These are phyloP conservation scores for Mycosphaerelloides madeirae DNA, from an alignment of 2,329 filamentous ascomycete genomes.

Conservation along the genomic window DNA sequence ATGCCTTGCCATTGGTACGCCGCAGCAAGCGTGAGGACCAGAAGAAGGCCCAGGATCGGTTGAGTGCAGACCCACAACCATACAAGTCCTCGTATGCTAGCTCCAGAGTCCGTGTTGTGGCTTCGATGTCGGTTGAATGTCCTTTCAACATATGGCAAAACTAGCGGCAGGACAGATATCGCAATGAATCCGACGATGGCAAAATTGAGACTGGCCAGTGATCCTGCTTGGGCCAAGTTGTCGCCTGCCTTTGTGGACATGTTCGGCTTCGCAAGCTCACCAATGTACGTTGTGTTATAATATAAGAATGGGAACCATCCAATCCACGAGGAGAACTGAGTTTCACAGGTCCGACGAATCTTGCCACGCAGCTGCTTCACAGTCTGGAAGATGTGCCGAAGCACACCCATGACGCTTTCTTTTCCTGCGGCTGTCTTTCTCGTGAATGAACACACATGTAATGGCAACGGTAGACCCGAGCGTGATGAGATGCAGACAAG, in stretches of 20 bases:
- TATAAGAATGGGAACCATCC: constrained; percentile 22
- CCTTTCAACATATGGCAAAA: constrained; percentile 5
- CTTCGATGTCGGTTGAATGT: background rate
- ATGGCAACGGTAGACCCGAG: constrained; percentile 14
- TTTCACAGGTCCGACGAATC: constrained; percentile 14
- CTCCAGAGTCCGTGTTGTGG: background rate
- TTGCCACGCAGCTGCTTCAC: constrained; percentile 9
- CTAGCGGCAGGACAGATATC: constrained; percentile 10
- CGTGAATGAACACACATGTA: constrained; percentile 14
- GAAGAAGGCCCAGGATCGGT: constrained; percentile 16
- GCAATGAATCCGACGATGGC: constrained; percentile 19
- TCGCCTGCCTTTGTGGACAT: constrained; percentile 5
- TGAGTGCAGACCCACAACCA: constrained; percentile 18
- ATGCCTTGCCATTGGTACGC: constrained; percentile 21
- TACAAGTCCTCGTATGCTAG: constrained; percentile 9
- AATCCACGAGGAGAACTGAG: constrained; percentile 16
- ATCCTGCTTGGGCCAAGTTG: constrained; percentile 18
- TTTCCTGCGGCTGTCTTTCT: constrained; percentile 13
- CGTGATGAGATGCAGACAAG: constrained; percentile 16
- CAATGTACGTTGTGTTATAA: constrained; percentile 21
- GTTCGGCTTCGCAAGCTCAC: constrained; percentile 16
- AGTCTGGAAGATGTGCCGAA: constrained; percentile 12
- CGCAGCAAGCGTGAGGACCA: constrained; percentile 14
- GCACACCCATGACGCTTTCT: constrained; percentile 7
- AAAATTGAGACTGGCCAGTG: constrained; percentile 15